A percentile compares a stretch with the other conserved stretches of the same genome.
These are phyloP conservation scores for Scutellaria baicalensis DNA, from an alignment of 257 asterid genomes.

Conservation along the genomic window DNA sequence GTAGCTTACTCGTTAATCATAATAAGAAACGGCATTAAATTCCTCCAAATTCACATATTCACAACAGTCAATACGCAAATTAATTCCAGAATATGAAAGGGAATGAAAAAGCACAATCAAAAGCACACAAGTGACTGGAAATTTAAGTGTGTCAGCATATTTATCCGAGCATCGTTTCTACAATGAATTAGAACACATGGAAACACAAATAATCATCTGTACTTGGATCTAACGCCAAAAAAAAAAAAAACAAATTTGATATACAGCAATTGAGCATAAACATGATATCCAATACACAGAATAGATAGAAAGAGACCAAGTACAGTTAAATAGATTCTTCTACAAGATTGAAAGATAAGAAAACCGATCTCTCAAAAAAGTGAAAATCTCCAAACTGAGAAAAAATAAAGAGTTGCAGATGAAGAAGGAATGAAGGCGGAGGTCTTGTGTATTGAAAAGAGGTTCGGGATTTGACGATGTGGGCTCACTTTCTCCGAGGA, in stretches of 20 bases:
- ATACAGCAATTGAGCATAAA: neutral
- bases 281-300: neutral
- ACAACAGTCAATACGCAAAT: neutral
- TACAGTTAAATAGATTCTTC: constrained; percentile 2
- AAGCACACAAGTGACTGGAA: neutral
- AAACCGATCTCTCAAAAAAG: neutral
- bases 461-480: neutral
- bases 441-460: neutral
- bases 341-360: neutral
- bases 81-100: neutral
- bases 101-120: neutral
- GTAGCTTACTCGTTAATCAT: neutral
- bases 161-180: neutral
- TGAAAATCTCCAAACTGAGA: neutral
- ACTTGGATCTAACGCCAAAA: constrained; percentile 21
- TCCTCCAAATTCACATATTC: neutral
- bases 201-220: neutral
- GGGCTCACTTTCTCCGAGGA: neutral
- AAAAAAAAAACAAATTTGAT: too few relatives aligned
- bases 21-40: neutral
- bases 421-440: neutral
- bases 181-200: neutral
- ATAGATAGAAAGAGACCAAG: neutral
- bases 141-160: neutral
- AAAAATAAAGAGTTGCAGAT: neutral